A percentile compares a stretch with the other conserved stretches of the same genome.
Evolutionary conservation across 139 green algal genomes (phyloP).

Genomic region (Chlamydomonas sphaeroides): DNA sequence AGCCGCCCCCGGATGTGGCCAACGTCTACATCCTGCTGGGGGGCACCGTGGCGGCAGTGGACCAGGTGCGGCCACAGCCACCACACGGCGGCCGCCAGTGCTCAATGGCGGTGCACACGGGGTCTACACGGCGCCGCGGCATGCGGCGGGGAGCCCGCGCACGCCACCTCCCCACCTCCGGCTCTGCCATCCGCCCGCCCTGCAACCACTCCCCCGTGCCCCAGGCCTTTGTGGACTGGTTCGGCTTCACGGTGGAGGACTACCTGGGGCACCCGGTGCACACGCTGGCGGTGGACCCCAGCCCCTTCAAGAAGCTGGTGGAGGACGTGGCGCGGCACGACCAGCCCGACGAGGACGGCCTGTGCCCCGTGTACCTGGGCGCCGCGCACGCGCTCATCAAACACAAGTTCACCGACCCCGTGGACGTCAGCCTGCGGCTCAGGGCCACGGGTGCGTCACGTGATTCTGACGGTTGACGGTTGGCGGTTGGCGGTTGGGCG

Average conservation of each 20-base stretch:
- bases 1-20: not conserved
- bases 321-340: slow-evolving; percentile 22
- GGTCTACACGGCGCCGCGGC: no score
- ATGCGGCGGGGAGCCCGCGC: no score
- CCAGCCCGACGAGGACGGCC: slow-evolving; percentile 22
- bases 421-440: slow-evolving; percentile 49
- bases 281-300: slow-evolving; percentile 32
- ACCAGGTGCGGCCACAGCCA: not conserved
- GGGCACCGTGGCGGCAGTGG: slow-evolving; percentile 19
- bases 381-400: slow-evolving; percentile 31
- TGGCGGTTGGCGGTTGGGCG: no score
- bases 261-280: slow-evolving; percentile 20
- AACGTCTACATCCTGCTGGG: slow-evolving; percentile 38
- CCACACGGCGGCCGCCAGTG: not conserved
- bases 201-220: not conserved
- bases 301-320: slow-evolving; percentile 36
- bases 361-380: not conserved
- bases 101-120: not conserved
- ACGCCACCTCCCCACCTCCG: not conserved
- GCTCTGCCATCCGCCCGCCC: no score
- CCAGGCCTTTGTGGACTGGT: slow-evolving; percentile 54
- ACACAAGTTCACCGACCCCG: slow-evolving; percentile 56
- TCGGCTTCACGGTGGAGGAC: slow-evolving; percentile 35
- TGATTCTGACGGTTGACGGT: no score
- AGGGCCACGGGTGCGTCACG: slow-evolving; percentile 21